phyloP scores from a whole-genome alignment of 805 yeast species.

The Saccharomycopsis amapae region DNA sequence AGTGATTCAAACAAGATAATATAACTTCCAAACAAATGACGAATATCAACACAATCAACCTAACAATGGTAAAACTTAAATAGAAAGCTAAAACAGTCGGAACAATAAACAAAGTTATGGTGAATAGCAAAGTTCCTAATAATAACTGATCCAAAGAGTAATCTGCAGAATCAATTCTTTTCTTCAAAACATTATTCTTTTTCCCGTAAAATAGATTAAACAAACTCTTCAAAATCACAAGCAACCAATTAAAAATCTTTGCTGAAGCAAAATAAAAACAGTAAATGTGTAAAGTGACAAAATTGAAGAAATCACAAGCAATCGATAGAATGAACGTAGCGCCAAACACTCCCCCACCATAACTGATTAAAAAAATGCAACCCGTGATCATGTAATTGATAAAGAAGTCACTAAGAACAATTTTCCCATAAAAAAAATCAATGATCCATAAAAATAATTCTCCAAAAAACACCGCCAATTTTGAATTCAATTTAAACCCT shows the following conservation, averaged over 20 bases:
- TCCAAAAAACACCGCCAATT: conserved; percentile 77
- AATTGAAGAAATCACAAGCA: conserved; percentile 53
- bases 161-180: conserved; percentile 78
- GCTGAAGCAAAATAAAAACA: conserved; percentile 76
- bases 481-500: conserved; percentile 86
- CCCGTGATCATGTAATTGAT: conserved; percentile 17
- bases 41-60: conserved; percentile 43
- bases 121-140: conserved; percentile 83
- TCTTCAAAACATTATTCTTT: conserved; percentile 74
- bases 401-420: conserved; percentile 17
- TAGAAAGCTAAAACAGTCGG: conserved; percentile 90
- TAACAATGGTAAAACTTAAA: conserved; percentile 54
- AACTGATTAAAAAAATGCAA: conserved; percentile 3
- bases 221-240: conserved; percentile 59
- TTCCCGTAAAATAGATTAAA: conserved; percentile 85
- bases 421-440: conserved; percentile 45
- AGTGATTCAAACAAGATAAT: conserved; percentile 65
- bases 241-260: conserved; percentile 69
- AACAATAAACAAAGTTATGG: conserved; percentile 64
- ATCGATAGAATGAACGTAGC: conserved; percentile 63
- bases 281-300: conserved; percentile 64
- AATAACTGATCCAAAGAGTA: conserved; percentile 83
- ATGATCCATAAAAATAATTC: conserved; percentile 83
- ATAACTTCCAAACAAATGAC: conserved; percentile 50
- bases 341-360: conserved; percentile 44